These are phyloP conservation scores for Scedosporium boydii DNA, from an alignment of 2,329 filamentous ascomycete genomes.

Conservation along the genomic window DNA sequence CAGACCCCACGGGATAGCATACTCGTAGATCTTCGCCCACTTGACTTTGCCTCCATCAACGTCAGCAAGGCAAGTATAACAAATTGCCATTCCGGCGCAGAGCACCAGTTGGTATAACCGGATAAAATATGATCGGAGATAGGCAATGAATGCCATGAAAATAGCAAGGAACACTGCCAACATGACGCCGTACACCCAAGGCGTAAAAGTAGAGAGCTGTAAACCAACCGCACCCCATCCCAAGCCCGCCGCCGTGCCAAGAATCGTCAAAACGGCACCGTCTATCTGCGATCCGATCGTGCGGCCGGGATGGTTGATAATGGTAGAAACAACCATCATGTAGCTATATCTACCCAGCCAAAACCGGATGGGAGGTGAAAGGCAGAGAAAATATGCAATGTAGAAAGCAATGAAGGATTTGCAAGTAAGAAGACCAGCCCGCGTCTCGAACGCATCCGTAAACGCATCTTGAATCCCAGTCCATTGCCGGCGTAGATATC, in stretches of 20 bases:
- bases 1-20: conserved; percentile 45
- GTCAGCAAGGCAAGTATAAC: conserved; percentile 42
- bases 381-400: conserved; percentile 44
- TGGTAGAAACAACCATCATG: conserved; percentile 45
- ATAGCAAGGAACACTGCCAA: conserved; percentile 44
- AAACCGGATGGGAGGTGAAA: conserved; percentile 35
- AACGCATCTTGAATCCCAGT: conserved; percentile 29
- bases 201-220: conserved; percentile 41
- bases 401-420: conserved; percentile 50
- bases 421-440: conserved; percentile 38
- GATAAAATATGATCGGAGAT: conserved; percentile 44
- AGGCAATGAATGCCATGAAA: conserved; percentile 42
- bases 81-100: conserved; percentile 45
- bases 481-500: conserved; percentile 38
- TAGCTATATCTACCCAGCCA: conserved; percentile 46
- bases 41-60: conserved; percentile 29
- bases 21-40: conserved; percentile 42
- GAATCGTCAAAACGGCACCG: conserved; percentile 40
- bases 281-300: conserved; percentile 48
- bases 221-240: conserved; percentile 46
- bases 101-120: conserved; percentile 46
- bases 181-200: conserved; percentile 41
- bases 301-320: conserved; percentile 48
- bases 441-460: conserved; percentile 26
- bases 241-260: conserved; percentile 43